phyloP scores from a whole-genome alignment of 2,329 filamentous ascomycete genomes.

The Aspergillus pseudonomiae region DNA sequence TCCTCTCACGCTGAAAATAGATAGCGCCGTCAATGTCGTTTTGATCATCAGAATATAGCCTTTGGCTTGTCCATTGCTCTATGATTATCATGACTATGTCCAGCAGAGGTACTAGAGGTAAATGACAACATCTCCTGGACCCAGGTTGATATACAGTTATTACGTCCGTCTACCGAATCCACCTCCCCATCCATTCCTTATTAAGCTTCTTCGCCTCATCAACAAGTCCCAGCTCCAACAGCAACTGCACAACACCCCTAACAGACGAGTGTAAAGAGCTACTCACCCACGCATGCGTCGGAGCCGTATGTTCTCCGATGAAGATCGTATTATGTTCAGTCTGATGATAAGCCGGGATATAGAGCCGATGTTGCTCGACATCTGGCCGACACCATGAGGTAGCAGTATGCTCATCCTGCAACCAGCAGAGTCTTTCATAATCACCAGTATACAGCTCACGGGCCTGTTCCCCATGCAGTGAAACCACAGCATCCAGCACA shows the following conservation, averaged over 20 bases:
- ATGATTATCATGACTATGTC: too few species aligned
- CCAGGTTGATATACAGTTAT: not conserved
- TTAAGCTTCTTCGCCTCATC: slow-evolving; percentile 69
- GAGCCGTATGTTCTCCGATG: slow-evolving; percentile 41
- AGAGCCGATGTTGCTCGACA: slow-evolving; percentile 37
- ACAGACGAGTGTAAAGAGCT: slow-evolving; percentile 34
- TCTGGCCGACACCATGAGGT: slow-evolving; percentile 35
- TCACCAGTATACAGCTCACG: slow-evolving; percentile 35
- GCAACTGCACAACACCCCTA: slow-evolving; percentile 34
- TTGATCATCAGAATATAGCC: too few species aligned
- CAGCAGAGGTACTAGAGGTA: too few species aligned
- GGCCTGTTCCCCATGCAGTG: slow-evolving; percentile 31
- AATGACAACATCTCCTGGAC: not conserved
- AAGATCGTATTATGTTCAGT: slow-evolving; percentile 40
- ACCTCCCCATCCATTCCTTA: slow-evolving; percentile 69
- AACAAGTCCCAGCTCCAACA: slow-evolving; percentile 62
- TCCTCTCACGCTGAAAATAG: too few species aligned
- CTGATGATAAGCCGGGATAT: slow-evolving; percentile 37
- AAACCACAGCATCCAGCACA: slow-evolving; percentile 33
- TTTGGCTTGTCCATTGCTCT: too few species aligned
- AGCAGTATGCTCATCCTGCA: slow-evolving; percentile 32
- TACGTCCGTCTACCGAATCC: slow-evolving; percentile 59
- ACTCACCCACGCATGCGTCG: slow-evolving; percentile 39
- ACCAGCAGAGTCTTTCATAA: slow-evolving; percentile 39
- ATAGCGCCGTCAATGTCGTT: too few species aligned